Evolutionary conservation across 169 alveolate species (phyloP), one percentile per base, ranked within the genome.

Genomic region (Cryptosporidium sp.): DNA sequence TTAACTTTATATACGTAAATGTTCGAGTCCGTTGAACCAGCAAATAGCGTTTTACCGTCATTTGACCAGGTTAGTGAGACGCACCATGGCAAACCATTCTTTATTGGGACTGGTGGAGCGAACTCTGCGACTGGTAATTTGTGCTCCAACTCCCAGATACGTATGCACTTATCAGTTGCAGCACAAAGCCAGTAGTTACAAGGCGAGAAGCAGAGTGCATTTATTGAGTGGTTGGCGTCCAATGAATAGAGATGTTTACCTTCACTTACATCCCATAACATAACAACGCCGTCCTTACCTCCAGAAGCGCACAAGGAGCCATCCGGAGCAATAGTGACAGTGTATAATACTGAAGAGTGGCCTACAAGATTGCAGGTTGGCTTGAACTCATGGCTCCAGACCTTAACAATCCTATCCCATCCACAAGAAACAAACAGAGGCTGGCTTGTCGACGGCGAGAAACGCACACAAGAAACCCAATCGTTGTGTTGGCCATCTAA

Each of bases 231-330:
- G 74, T 96, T 96, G 37, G 98, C 97, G 75, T 96, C 98, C 67
- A 97, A 85, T 55, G 98, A 95, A 94, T 96, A 97, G 87, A 97
- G 92, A 94, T 96, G 98, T 93, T 96, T 96, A 71, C 98, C 99
- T 85, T 97, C 98, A 91, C 95, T 95, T 67, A 97, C 97, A 85
- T 97, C 99, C 99, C 99, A 97, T 73, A 97, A 93, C 95, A 96
- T 96, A 33, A 98, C 98, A 48, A 96, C 97, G 62, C 99, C 99
- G 86, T 97, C 99, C 93, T 97, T 97, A n/a, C 99, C 99, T 7
- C 99, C 99, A 23, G 99, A 97, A 12, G 99, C 99, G 92, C 99
- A 96, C 85, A 97, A 97, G 10, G 98, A 96, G 8, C 99, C 98
- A 86, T 98, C 99, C 5, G 99, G 99, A 26, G 99, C 96, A 75